These are phyloP conservation scores for Cucumis cinereus DNA, from an alignment of 306 rosid species.

Conservation along the genomic window DNA sequence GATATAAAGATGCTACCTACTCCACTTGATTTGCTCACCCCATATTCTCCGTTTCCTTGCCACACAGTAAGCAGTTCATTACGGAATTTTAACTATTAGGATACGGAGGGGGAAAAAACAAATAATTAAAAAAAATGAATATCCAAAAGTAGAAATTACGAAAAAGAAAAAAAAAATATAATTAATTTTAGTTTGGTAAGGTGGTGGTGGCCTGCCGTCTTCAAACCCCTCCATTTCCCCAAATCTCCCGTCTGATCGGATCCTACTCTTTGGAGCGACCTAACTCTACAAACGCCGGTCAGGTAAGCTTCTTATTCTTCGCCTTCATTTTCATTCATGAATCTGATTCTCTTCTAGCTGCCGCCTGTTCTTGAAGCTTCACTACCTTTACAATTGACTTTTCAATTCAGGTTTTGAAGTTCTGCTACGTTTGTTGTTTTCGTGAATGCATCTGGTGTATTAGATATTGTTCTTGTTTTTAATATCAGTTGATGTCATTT, in stretches of 20 bases:
- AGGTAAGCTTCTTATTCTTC: background rate
- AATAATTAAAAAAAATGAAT: background rate
- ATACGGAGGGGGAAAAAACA: background rate
- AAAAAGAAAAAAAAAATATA: too few species aligned
- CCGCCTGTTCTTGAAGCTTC: background rate
- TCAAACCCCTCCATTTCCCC: background rate
- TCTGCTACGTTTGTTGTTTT: background rate
- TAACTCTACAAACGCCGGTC: background rate
- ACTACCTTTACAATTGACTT: background rate
- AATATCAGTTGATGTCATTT: background rate
- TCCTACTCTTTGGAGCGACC: background rate
- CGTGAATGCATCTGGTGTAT: background rate
- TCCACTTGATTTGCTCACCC: too few species aligned
- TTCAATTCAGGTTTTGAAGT: background rate
- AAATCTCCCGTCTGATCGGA: background rate
- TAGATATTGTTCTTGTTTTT: background rate
- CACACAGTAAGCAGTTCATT: background rate
- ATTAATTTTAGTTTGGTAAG: constrained; percentile 1
- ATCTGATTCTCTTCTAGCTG: background rate
- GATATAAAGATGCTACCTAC: too few species aligned
- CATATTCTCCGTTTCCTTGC: background rate
- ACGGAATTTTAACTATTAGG: background rate
- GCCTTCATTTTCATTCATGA: background rate
- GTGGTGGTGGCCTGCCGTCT: background rate
- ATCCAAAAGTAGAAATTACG: background rate